Evolutionary conservation across 345 rosid species (phyloP), one percentile per base, ranked within the genome.

Genomic region (Eucalyptus urophylla): DNA sequence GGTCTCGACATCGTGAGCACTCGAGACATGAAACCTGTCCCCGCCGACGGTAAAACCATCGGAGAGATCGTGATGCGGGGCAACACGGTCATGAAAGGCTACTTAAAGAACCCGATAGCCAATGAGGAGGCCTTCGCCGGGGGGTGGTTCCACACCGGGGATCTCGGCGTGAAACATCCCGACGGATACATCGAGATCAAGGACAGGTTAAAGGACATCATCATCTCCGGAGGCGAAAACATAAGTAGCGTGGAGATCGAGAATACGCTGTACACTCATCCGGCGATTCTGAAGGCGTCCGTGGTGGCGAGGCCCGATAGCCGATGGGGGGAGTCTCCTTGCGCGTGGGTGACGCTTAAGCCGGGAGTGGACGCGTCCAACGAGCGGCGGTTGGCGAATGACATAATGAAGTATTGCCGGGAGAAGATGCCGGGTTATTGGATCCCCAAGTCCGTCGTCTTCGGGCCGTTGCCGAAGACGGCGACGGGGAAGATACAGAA

Each of bases 1-100:
- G 90, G 93, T 50, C 93, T 97, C 45, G 98, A 97, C 5, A 94
- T 97, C 37, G 92, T 97, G 12, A 17, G 14, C 87, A 27, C 87
- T 27, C n/a, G 16, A 2, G 37, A 47, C 31, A 43, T 87, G 47
- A 54, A 22, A 14, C 80, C 81, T 12, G 90, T 89, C 80, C 76
- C 87, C 5, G 72, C 47, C 8, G 88, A 89, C 25, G 90, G 90
- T 12, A 22, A 11, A 14, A 72, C 86, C 72, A 24, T 76, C 2
- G 90, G 90, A 49, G 90, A 89, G 62, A 86, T 89, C 44, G 88
- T 87, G 21, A 80, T 89, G 19, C 58, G 53, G 29, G 90, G 90
- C 76, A 53, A 58, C 22, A 31, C 49, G 62, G 14, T 86, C 43
- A 86, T 86, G 90, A 88, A 58, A 8, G 90, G 90, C 67, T 89